phyloP scores from a whole-genome alignment of 164 flowering plant genomes.

The Piper longum region DNA sequence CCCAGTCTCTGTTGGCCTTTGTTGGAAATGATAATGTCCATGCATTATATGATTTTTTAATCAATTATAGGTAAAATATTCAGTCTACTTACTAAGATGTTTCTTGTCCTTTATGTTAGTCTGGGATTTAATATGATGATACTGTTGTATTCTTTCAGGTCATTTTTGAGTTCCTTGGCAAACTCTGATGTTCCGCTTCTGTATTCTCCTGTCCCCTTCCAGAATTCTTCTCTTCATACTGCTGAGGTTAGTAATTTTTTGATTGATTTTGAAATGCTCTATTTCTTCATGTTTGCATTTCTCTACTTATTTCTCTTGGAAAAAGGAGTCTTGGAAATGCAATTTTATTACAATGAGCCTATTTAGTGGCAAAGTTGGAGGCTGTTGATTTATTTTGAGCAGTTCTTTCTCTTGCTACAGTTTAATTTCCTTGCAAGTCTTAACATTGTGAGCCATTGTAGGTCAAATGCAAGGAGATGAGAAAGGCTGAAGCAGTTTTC shows the following conservation, averaged over 20 bases:
- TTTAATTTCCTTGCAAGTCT: no score
- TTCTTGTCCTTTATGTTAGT: neutral
- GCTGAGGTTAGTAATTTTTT: constrained; percentile 54
- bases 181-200: constrained; percentile 70
- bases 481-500: constrained; percentile 26
- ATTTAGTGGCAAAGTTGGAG: neutral
- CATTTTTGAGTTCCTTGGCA: constrained; percentile 41
- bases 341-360: no score
- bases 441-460: constrained; percentile 13
- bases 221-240: constrained; percentile 64
- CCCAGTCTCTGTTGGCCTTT: constrained; percentile 67
- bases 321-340: no score
- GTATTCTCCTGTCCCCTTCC: constrained; percentile 72
- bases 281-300: neutral
- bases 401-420: neutral
- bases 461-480: constrained; percentile 76
- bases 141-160: constrained; percentile 29
- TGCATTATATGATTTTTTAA: constrained; percentile 65
- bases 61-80: constrained; percentile 65
- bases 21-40: constrained; percentile 58
- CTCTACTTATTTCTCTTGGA: no score
- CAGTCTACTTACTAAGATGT: neutral
- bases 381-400: neutral
- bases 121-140: neutral
- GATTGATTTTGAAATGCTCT: no score